A percentile compares a stretch with the other conserved stretches of the same genome.
These are phyloP conservation scores for Diaporthe australafricana DNA, from an alignment of 2,329 filamentous ascomycete species.

Conservation along the genomic window DNA sequence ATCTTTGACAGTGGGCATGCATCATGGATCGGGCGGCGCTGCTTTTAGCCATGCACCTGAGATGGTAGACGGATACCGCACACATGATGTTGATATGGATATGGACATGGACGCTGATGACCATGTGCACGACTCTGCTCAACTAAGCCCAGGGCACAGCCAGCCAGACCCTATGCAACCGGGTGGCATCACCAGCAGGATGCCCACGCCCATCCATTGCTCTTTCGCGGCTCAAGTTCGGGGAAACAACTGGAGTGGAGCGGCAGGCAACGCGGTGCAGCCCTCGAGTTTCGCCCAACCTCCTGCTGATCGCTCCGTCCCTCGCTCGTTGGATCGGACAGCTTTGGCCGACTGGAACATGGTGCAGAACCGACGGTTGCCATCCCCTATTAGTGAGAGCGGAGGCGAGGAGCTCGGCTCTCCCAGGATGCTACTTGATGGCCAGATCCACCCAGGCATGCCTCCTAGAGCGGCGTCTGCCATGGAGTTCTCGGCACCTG, in stretches of 20 bases:
- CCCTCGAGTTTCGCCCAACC: conserved; percentile 52
- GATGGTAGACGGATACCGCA: conserved; percentile 47
- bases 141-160: conserved; percentile 46
- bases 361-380: conserved; percentile 64
- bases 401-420: conserved; percentile 59
- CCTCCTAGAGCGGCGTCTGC: conserved; percentile 50
- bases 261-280: conserved; percentile 48
- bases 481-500: conserved; percentile 44
- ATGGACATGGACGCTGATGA: conserved; percentile 58
- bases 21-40: conserved; percentile 32
- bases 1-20: conserved; percentile 40
- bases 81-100: conserved; percentile 55
- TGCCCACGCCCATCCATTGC: conserved; percentile 71
- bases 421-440: conserved; percentile 54
- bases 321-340: conserved; percentile 58
- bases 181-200: conserved; percentile 55
- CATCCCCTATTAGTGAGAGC: conserved; percentile 70
- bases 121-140: conserved; percentile 34
- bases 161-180: conserved; percentile 47
- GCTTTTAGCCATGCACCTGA: conserved; percentile 37
- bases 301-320: conserved; percentile 57
- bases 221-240: conserved; percentile 67
- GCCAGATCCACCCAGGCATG: conserved; percentile 48
- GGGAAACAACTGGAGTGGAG: conserved; percentile 60
- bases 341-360: conserved; percentile 61